These are phyloP conservation scores for Venturia aucupariae DNA, from an alignment of 2,329 filamentous ascomycete species.

Conservation along the genomic window DNA sequence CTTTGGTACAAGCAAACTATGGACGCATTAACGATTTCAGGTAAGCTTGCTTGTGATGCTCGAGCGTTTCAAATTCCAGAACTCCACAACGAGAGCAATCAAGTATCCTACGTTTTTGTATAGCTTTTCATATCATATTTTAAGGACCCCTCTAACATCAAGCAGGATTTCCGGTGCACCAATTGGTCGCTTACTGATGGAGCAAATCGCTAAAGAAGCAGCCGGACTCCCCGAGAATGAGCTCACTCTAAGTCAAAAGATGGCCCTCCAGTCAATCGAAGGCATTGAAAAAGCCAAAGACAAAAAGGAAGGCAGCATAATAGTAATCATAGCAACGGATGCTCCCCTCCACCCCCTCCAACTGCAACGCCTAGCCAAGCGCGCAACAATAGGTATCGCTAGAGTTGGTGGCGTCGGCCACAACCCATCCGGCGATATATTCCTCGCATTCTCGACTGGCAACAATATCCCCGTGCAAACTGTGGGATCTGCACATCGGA, in stretches of 20 bases:
- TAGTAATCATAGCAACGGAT: conserved; percentile 51
- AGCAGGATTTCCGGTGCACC: conserved; percentile 50
- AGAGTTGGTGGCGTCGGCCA: conserved; percentile 52
- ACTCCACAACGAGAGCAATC: background rate
- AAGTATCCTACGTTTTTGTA: background rate
- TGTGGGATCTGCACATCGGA: conserved; percentile 19
- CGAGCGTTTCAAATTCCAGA: background rate
- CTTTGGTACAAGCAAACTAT: conserved; percentile 58
- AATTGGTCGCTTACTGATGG: conserved; percentile 47
- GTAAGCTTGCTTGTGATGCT: background rate
- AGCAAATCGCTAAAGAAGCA: conserved; percentile 34
- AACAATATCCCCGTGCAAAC: conserved; percentile 41
- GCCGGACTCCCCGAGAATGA: conserved; percentile 24
- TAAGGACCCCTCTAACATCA: conserved; percentile 20
- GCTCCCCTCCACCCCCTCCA: conserved; percentile 50
- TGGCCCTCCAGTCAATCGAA: background rate
- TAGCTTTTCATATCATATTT: background rate
- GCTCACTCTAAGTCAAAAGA: conserved; percentile 19
- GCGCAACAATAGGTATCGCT: conserved; percentile 52
- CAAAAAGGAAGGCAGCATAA: conserved; percentile 52
- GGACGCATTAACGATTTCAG: conserved; percentile 35
- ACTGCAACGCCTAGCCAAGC: conserved; percentile 49
- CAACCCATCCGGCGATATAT: conserved; percentile 57
- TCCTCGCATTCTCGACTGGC: conserved; percentile 57
- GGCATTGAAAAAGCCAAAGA: conserved; percentile 30